Percentiles rank a stretch among this genome's conserved stretches.
phyloP scores from a whole-genome alignment of 768 basidiomycete species.

The Pisolithus albus region DNA sequence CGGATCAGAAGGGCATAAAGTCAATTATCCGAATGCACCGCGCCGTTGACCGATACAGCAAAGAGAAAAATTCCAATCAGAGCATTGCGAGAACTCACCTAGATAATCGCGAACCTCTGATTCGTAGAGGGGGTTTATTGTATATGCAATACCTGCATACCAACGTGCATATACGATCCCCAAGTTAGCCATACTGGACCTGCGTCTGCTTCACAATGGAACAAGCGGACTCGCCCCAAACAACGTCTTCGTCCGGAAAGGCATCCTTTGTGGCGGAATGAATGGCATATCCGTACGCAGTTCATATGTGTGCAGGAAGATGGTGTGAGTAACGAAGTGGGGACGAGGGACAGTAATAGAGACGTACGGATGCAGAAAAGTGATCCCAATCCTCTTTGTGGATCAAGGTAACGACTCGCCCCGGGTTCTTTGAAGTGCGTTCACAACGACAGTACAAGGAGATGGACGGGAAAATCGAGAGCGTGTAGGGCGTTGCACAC shows the following conservation, averaged over 20 bases:
- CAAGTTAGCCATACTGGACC: not conserved
- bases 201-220: not conserved
- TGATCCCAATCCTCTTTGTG: conserved; percentile 83
- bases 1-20: not conserved
- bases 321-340: not conserved
- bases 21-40: too few species aligned
- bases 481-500: not conserved
- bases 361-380: conserved; percentile 59
- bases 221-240: conserved; percentile 55
- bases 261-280: conserved; percentile 18
- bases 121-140: conserved; percentile 72
- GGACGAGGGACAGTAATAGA: not conserved
- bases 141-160: conserved; percentile 68
- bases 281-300: not conserved
- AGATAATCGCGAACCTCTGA: conserved; percentile 77
- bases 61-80: not conserved
- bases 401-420: conserved; percentile 84
- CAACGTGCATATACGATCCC: not conserved
- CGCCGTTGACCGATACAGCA: not conserved
- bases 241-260: conserved; percentile 27
- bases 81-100: conserved; percentile 39
- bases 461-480: not conserved
- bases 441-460: not conserved
- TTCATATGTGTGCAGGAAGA: not conserved
- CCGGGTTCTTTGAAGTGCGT: conserved; percentile 51